Base-by-base conservation (phyloP, 2,329 filamentous ascomycete genomes). In the Bipolaris sorokiniana region DNA sequence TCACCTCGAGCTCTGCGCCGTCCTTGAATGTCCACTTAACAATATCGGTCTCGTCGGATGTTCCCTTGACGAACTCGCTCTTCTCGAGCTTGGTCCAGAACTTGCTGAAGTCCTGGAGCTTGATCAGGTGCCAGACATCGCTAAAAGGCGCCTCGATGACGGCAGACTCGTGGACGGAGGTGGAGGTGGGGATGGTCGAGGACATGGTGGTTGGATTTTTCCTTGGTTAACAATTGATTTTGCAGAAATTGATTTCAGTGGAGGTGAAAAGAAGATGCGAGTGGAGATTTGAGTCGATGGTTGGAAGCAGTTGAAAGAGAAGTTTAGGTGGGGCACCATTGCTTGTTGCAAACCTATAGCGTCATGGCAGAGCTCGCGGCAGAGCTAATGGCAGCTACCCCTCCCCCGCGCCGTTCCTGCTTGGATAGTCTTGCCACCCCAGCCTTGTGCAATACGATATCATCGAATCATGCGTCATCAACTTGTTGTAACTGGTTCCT, bases 41-140 rank as follows among this genome's bases (percentile, higher is more conserved):
- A 54, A 90, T 78, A 67, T 90, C 87, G 42, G 87, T 86, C 76
- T 90, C 88, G n/a, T 81, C 76, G 47, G 80, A 84, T 13, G 82
- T 76, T 48, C 85, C 86, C 80, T 88, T 88, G 76, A 88, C 85
- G 67, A 80, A 82, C 74, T 89, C 86, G 73, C 83, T 85, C 71
- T 82, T 83, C 62, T 82, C 79, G 42, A 91, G 82, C 61, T 84
- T 83, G 42, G 81, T 79, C 86, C 87, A 90, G 81, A 89, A 91
- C 70, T 84, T 82, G 79, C 78, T 76, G 77, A 91, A 90, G 74
- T 87, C 82, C 75, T 86, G 83, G 37, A 90, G 85, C 82, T 90
- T 90, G 84, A 90, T 88, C 69, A 86, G 81, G 80, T 90, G 88
- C 88, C 88, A 91, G 74, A 90, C 88, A 65, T 84, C 76, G 69